These are phyloP conservation scores for Middelhovenomyces tepae DNA, from an alignment of 805 yeast genomes.

Conservation along the genomic window DNA sequence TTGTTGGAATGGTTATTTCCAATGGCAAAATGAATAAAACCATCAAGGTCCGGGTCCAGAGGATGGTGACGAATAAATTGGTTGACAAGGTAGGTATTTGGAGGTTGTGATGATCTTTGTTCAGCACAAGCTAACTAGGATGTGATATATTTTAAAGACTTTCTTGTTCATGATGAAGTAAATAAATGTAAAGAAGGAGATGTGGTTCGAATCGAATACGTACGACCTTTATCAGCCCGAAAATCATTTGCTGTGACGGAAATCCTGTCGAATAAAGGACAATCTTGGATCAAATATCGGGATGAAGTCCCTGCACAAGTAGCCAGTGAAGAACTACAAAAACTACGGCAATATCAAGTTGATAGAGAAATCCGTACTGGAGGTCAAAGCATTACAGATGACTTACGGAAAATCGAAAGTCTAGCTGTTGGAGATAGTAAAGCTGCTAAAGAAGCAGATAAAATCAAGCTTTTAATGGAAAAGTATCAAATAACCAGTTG, in stretches of 20 bases:
- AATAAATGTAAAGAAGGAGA: slow-evolving; percentile 91
- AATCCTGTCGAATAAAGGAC: slow-evolving; percentile 81
- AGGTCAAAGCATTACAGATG: slow-evolving; percentile 17
- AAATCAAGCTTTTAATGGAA: slow-evolving; percentile 32
- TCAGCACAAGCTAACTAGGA: too few relatives aligned
- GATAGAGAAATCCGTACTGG: slow-evolving; percentile 35
- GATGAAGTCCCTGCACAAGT: slow-evolving; percentile 63
- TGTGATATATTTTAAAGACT: slow-evolving; percentile 71
- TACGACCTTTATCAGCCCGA: slow-evolving; percentile 73
- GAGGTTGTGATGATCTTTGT: too few relatives aligned
- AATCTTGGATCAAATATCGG: slow-evolving; percentile 77
- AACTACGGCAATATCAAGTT: slow-evolving; percentile 45
- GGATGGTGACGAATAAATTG: slow-evolving; percentile 56
- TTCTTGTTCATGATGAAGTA: slow-evolving; percentile 88
- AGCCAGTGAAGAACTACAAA: slow-evolving; percentile 51
- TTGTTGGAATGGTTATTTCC: slow-evolving; percentile 85
- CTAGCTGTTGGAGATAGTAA: slow-evolving; percentile 13
- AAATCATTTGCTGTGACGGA: slow-evolving; percentile 90
- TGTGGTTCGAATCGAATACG: slow-evolving; percentile 77
- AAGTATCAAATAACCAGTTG: slow-evolving; percentile 41
- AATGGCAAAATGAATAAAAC: slow-evolving; percentile 97
- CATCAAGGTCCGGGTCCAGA: slow-evolving; percentile 83
- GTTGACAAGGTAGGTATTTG: slow-evolving; percentile 43
- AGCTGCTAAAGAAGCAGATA: slow-evolving; percentile 28
- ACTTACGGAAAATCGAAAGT: slow-evolving; percentile 20